These are phyloP conservation scores for Oryza punctata DNA, from an alignment of 176 grass and related monocot genomes.

Conservation along the genomic window DNA sequence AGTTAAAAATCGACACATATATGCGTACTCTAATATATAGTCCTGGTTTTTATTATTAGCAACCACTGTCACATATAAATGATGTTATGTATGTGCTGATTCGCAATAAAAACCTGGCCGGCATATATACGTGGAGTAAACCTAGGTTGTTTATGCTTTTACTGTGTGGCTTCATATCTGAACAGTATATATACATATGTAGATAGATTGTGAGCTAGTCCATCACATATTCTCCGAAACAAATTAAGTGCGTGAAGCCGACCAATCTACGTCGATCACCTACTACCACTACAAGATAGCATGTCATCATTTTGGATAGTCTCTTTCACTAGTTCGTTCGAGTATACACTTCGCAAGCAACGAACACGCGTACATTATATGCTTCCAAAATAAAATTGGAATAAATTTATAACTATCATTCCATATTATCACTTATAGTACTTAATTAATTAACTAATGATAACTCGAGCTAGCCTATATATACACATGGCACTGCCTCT, in stretches of 20 bases:
- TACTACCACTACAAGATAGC: neutral
- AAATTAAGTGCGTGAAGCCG: neutral
- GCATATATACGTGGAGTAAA: neutral
- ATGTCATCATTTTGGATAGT: neutral
- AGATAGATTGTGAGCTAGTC: no score
- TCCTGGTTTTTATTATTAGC: no score
- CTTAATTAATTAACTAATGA: neutral
- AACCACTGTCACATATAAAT: no score
- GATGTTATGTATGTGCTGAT: no score
- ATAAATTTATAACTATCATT: no score
- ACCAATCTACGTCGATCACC: neutral
- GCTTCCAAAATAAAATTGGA: no score
- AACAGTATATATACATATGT: no score
- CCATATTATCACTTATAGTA: neutral
- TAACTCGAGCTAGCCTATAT: neutral
- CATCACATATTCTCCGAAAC: neutral
- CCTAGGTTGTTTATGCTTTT: neutral
- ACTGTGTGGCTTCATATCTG: no score
- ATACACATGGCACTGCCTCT: neutral
- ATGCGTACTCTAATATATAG: no score
- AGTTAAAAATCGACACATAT: no score
- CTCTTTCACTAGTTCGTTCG: neutral
- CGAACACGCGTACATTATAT: no score
- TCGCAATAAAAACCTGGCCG: no score
- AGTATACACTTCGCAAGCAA: neutral